A percentile compares a stretch with the other conserved stretches of the same genome.
phyloP scores from a whole-genome alignment of 2,329 filamentous ascomycete genomes.

The Paecilomyces fulvus region DNA sequence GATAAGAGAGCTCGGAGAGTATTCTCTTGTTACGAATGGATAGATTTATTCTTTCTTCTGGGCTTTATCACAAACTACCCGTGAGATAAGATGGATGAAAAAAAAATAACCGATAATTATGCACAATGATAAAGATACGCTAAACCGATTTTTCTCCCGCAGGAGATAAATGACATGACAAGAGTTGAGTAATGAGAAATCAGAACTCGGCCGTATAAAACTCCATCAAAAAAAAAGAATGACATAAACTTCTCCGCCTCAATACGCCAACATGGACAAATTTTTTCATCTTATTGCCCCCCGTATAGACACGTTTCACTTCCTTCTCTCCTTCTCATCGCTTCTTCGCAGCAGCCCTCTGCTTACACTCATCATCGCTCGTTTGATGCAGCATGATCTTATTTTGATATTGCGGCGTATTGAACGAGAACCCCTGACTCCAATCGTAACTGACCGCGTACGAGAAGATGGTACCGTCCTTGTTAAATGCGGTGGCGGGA shows the following conservation, averaged over 20 bases:
- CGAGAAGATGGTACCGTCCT: conserved; percentile 66
- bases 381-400: conserved; percentile 74
- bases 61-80: too few relatives aligned
- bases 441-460: conserved; percentile 88
- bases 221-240: too few relatives aligned
- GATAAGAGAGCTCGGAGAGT: neutral
- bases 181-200: too few relatives aligned
- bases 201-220: too few relatives aligned
- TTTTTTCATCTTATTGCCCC: neutral
- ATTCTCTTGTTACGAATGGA: too few relatives aligned
- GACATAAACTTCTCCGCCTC: too few relatives aligned
- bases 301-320: neutral
- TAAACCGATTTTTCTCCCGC: neutral
- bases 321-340: neutral
- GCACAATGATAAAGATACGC: neutral
- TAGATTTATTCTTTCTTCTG: too few relatives aligned
- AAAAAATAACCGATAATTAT: neutral
- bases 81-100: neutral
- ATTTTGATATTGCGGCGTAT: conserved; percentile 56
- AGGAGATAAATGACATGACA: too few relatives aligned
- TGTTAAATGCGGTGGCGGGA: conserved; percentile 75
- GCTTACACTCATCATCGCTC: conserved; percentile 47
- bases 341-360: conserved; percentile 8
- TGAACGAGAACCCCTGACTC: conserved; percentile 80
- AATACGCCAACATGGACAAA: too few relatives aligned